Conservation (phyloP, 2,329 filamentous ascomycete genomes). For the Claviceps sp. region DNA sequence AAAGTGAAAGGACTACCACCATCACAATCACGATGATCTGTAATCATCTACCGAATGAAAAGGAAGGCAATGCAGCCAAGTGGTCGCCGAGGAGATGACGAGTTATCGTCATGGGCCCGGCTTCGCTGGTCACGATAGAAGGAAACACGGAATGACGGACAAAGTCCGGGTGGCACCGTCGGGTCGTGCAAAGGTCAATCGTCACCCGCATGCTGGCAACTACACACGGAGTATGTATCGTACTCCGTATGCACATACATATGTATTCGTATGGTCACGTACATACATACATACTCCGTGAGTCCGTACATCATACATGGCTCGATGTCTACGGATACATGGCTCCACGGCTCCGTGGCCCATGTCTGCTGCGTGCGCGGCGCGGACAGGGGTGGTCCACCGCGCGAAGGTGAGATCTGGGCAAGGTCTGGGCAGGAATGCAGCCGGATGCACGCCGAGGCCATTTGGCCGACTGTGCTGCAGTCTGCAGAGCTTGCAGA, state of each 20-base stretch:
- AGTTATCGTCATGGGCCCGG: no score
- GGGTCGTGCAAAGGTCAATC: neutral
- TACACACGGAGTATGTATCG: no score
- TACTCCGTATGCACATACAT: no score
- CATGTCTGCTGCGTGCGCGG: no score
- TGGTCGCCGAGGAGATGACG: no score
- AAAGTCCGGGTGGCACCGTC: neutral
- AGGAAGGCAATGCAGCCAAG: no score
- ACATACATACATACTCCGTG: neutral
- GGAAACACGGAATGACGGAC: neutral
- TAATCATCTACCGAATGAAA: no score
- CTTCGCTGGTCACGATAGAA: no score
- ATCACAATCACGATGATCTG: no score
- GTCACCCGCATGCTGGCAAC: neutral
- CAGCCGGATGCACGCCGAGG: conserved; percentile 1
- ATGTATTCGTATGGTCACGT: neutral
- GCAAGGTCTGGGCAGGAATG: conserved; percentile 7
- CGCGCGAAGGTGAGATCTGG: conserved; percentile 7
- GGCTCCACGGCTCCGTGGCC: no score
- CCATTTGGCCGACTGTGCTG: conserved; percentile 1
- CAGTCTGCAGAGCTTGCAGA: neutral
- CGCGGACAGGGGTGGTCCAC: conserved; percentile 3
- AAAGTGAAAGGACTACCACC: no score
- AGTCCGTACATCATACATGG: conserved; percentile 6
- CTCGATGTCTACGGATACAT: no score